Evolutionary conservation across 345 rosid genomes (phyloP).

Genomic region (Corchorus capsularis): DNA sequence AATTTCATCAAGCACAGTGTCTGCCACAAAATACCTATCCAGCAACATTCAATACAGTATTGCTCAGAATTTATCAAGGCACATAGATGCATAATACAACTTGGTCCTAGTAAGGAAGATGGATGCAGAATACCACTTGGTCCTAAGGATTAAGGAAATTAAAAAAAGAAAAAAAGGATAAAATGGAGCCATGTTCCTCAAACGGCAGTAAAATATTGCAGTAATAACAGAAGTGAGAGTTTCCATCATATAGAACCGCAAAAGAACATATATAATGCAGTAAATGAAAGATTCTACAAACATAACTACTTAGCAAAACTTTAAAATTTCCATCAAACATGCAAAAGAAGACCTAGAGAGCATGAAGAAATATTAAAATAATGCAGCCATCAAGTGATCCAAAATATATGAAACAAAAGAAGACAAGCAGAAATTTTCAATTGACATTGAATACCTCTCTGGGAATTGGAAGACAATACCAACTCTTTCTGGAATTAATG

Average conservation of each 20-base stretch:
- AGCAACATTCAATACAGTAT: conserved; percentile 10
- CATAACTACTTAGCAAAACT: conserved; percentile 2
- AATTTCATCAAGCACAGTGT: conserved; percentile 82
- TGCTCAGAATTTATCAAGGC: background rate
- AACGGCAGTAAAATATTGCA: background rate
- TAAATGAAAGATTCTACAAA: background rate
- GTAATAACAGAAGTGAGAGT: conserved; percentile 12
- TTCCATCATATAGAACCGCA: conserved; percentile 1
- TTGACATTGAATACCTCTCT: conserved; percentile 59
- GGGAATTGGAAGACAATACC: conserved; percentile 97
- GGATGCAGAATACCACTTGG: background rate
- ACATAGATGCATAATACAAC: background rate
- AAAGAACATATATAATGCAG: background rate
- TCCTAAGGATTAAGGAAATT: background rate
- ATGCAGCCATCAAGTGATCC: background rate
- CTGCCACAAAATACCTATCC: conserved; percentile 80
- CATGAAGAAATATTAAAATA: background rate
- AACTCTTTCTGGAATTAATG: conserved; percentile 66
- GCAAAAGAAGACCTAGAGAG: background rate
- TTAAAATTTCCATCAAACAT: background rate
- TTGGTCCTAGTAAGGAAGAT: background rate
- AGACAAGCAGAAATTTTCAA: background rate
- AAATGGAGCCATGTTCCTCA: background rate
- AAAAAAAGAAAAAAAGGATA: too few relatives aligned
- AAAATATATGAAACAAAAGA: background rate